Percentiles rank a stretch among this genome's conserved stretches.
Evolutionary conservation across 495 filamentous ascomycete species (phyloP).

Genomic region (Hypomontagnella submonticulosa): DNA sequence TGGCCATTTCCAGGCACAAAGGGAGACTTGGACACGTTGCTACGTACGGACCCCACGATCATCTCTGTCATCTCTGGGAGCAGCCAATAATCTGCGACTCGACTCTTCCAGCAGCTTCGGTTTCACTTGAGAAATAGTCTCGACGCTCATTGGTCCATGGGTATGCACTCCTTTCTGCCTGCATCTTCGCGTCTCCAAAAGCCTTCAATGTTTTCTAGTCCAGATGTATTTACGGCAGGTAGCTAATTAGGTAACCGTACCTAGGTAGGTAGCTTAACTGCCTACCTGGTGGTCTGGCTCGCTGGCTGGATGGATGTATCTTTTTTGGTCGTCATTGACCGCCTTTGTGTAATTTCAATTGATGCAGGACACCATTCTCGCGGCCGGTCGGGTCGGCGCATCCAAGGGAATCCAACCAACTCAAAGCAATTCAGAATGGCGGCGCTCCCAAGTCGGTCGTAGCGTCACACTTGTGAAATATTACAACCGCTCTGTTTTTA

Average conservation of each 20-base stretch:
- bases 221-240: constrained; percentile 5
- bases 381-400: constrained; percentile 32
- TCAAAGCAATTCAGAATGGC: neutral
- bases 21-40: constrained; percentile 48
- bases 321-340: constrained; percentile 38
- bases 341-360: constrained; percentile 46
- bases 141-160: constrained; percentile 40
- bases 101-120: constrained; percentile 49
- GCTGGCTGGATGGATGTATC: neutral
- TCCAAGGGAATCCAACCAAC: constrained; percentile 11
- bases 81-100: constrained; percentile 40
- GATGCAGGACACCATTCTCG: constrained; percentile 28
- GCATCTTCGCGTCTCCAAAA: constrained; percentile 27
- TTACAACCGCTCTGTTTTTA: neutral
- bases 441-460: constrained; percentile 9
- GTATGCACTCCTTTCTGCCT: constrained; percentile 47
- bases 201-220: constrained; percentile 16
- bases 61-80: constrained; percentile 10
- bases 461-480: constrained; percentile 26
- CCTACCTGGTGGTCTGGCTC: constrained; percentile 8
- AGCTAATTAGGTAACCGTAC: no score
- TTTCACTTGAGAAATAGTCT: constrained; percentile 42
- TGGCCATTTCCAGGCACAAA: constrained; percentile 37
- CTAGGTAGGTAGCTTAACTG: constrained; percentile 5
- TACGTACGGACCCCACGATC: constrained; percentile 44